Conservation (phyloP, 2,329 filamentous ascomycete species). For the Orbilia brochopaga region DNA sequence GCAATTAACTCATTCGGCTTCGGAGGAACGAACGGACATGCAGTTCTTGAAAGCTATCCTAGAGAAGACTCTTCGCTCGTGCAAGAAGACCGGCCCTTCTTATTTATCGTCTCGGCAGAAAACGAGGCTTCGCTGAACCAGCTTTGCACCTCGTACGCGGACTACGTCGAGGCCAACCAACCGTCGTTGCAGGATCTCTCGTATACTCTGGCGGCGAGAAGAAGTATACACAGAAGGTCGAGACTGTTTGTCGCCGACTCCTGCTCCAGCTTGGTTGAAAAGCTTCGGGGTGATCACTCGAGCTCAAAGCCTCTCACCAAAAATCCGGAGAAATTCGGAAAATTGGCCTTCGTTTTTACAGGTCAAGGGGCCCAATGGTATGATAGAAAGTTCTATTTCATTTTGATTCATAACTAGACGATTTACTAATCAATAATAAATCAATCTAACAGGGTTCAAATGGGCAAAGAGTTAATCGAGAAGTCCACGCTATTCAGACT, state of each 20-base stretch:
- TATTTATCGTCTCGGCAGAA: constrained; percentile 19
- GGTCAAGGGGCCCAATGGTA: constrained; percentile 59
- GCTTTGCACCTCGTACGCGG: constrained; percentile 22
- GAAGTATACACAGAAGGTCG: constrained; percentile 16
- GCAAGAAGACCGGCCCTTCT: constrained; percentile 12
- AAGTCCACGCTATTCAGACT: constrained; percentile 13
- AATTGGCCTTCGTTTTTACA: constrained; percentile 57
- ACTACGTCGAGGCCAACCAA: constrained; percentile 18
- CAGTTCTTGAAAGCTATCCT: constrained; percentile 14
- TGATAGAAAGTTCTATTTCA: not conserved
- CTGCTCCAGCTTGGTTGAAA: constrained; percentile 9
- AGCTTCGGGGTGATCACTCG: constrained; percentile 9
- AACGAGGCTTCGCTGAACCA: constrained; percentile 11
- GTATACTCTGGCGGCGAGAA: constrained; percentile 71
- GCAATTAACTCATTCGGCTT: constrained; percentile 56
- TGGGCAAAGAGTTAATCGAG: constrained; percentile 25
- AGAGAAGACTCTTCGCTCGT: not conserved
- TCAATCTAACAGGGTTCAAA: constrained; percentile 16
- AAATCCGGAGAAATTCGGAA: constrained; percentile 13
- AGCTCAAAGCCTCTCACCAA: constrained; percentile 7
- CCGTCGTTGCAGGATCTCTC: constrained; percentile 62
- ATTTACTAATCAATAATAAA: not conserved
- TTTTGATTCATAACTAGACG: not conserved
- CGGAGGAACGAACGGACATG: constrained; percentile 54
- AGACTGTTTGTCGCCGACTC: constrained; percentile 10